Conservation (phyloP, 768 basidiomycete genomes). For the Russula sp. region DNA sequence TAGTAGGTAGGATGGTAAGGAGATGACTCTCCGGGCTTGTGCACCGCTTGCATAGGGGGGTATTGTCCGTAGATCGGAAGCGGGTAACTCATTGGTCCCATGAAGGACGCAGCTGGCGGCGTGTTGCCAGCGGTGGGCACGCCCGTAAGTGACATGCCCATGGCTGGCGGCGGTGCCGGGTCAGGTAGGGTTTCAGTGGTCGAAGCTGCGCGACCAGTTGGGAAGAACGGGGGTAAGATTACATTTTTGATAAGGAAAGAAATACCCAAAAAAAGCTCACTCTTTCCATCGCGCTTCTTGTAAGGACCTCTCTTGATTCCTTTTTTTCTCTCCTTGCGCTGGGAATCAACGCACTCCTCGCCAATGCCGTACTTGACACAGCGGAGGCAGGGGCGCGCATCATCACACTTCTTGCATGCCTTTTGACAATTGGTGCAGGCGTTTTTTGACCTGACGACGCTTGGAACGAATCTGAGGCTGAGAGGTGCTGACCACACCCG, state of each 20-base stretch:
- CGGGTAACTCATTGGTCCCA: slow-evolving; percentile 51
- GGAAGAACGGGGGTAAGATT: slow-evolving; percentile 29
- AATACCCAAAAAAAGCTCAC: slow-evolving; percentile 45
- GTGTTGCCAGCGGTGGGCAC: slow-evolving; percentile 35
- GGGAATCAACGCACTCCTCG: slow-evolving; percentile 86
- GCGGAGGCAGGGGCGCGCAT: slow-evolving; percentile 86
- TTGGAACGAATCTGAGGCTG: slow-evolving; percentile 62
- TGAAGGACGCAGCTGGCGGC: slow-evolving; percentile 52
- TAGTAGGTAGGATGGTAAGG: slow-evolving; percentile 55
- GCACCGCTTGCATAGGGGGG: slow-evolving; percentile 42
- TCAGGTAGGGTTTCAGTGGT: slow-evolving; percentile 46
- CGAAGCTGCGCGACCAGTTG: slow-evolving; percentile 54
- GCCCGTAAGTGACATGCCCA: slow-evolving; percentile 36
- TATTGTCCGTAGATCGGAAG: slow-evolving; percentile 57
- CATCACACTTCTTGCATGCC: slow-evolving; percentile 90
- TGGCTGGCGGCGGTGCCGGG: slow-evolving; percentile 38
- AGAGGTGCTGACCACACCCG: slow-evolving; percentile 44
- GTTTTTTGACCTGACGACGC: slow-evolving; percentile 86
- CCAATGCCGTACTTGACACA: slow-evolving; percentile 88
- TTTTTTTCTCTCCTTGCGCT: slow-evolving; percentile 89
- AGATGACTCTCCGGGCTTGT: slow-evolving; percentile 52
- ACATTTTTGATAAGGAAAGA: slow-evolving; percentile 28
- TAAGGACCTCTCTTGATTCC: slow-evolving; percentile 85
- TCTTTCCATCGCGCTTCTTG: slow-evolving; percentile 94
- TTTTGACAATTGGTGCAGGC: slow-evolving; percentile 90